Percentiles rank a stretch among this genome's conserved stretches.
Conservation (phyloP, 176 grass and related monocot species). For the Thalia dealbata region DNA sequence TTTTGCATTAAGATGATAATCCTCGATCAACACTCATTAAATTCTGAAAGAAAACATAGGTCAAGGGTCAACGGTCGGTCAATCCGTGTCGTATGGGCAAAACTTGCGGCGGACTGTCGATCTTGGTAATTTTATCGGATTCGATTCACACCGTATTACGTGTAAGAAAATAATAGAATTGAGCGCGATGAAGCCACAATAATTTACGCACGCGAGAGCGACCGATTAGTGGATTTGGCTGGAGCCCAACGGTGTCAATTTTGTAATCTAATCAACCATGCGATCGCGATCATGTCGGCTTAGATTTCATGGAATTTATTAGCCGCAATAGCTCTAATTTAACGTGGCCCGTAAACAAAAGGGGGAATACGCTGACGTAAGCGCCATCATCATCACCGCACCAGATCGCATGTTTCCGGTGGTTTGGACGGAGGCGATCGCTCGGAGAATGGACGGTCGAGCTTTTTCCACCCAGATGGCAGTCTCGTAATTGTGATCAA, state of each 20-base stretch:
- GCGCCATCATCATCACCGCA: not conserved
- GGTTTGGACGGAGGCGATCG: not conserved
- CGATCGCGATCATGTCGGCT: not conserved
- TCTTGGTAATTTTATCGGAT: too few species aligned
- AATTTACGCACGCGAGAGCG: not conserved
- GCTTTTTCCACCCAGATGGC: not conserved
- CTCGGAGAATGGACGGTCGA: slow-evolving; percentile 2
- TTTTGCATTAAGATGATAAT: too few species aligned
- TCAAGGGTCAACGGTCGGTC: too few species aligned
- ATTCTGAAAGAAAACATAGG: too few species aligned
- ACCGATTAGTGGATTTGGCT: not conserved
- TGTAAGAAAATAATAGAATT: too few species aligned
- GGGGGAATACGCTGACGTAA: not conserved
- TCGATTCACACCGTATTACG: too few species aligned
- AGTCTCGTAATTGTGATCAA: slow-evolving; percentile 12
- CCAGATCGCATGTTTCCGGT: not conserved
- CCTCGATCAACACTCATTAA: too few species aligned
- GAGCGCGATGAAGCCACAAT: too few species aligned
- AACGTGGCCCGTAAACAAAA: not conserved
- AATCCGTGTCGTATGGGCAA: too few species aligned
- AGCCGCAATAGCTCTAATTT: not conserved
- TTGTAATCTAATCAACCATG: too few species aligned
- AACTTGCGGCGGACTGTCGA: too few species aligned
- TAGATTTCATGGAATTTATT: not conserved
- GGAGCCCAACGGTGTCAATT: too few species aligned